phyloP scores from a whole-genome alignment of 352 stramenopile species.

The Halophytophthora polymorphica region DNA sequence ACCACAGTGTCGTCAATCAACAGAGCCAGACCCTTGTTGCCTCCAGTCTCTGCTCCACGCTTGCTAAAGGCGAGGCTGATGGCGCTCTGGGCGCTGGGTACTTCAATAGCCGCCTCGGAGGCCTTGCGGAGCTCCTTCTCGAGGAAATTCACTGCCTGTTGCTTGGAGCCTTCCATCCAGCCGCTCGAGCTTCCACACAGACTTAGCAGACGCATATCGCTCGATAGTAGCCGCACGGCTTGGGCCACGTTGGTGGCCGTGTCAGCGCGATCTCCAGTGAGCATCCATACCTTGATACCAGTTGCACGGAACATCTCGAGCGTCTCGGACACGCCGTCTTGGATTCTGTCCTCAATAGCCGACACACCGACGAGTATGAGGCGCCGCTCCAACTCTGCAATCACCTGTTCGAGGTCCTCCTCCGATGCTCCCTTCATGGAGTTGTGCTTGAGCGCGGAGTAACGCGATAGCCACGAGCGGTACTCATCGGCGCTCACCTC shows the following conservation, averaged over 20 bases:
- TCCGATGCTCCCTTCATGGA: conserved; percentile 17
- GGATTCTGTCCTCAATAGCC: conserved; percentile 70
- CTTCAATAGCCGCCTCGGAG: conserved; percentile 4
- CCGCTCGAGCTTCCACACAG: conserved; percentile 23
- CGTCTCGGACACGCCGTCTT: conserved; percentile 50
- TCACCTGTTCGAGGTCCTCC: conserved; percentile 26
- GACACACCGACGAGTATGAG: conserved; percentile 53
- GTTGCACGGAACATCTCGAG: conserved; percentile 57
- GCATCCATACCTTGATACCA: conserved; percentile 77
- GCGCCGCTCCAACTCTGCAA: conserved; percentile 44
- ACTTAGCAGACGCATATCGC: conserved; percentile 50
- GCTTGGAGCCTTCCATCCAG: conserved; percentile 24
- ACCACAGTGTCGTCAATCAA: conserved; percentile 51
- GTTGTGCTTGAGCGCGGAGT: conserved; percentile 24
- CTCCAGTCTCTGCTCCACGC: not conserved
- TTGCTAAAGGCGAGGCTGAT: conserved; percentile 4
- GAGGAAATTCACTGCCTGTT: conserved; percentile 24
- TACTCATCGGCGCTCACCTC: conserved; percentile 56
- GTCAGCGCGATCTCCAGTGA: conserved; percentile 61
- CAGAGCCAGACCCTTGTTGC: conserved; percentile 22
- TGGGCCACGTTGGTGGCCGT: conserved; percentile 66
- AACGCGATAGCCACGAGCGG: conserved; percentile 38
- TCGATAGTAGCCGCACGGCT: conserved; percentile 45
- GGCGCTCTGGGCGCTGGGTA: conserved; percentile 1
- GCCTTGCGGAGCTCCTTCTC: conserved; percentile 19